These are phyloP conservation scores for Furcasterigmium sp. DNA, from an alignment of 2,329 filamentous ascomycete genomes.

Conservation along the genomic window DNA sequence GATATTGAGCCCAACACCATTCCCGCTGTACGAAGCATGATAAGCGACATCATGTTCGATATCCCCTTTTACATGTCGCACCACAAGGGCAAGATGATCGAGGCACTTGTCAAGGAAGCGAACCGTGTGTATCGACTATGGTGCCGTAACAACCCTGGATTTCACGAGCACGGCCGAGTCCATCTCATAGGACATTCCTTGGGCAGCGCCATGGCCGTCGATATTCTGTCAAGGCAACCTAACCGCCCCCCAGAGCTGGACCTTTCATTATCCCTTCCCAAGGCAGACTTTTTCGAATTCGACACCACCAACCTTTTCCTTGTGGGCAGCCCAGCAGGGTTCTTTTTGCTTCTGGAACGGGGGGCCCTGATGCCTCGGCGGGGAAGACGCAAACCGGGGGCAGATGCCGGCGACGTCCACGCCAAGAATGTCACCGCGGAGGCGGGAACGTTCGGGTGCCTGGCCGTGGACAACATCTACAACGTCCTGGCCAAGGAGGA, in stretches of 20 bases:
- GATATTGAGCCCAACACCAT: slow-evolving; percentile 91
- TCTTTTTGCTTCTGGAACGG: slow-evolving; percentile 85
- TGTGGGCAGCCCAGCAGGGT: slow-evolving; percentile 83
- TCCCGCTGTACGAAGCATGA: slow-evolving; percentile 86
- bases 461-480: slow-evolving; percentile 94
- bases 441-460: slow-evolving; percentile 75
- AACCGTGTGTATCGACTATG: slow-evolving; percentile 94
- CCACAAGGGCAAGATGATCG: slow-evolving; percentile 92
- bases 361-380: slow-evolving; percentile 67
- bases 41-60: slow-evolving; percentile 97
- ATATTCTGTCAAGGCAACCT: slow-evolving; percentile 85
- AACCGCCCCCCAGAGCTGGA: slow-evolving; percentile 56
- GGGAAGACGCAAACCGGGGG: slow-evolving; percentile 70
- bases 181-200: slow-evolving; percentile 92
- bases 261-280: slow-evolving; percentile 30
- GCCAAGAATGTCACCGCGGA: slow-evolving; percentile 66
- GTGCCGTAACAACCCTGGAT: slow-evolving; percentile 90
- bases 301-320: slow-evolving; percentile 87
- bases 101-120: slow-evolving; percentile 81
- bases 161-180: slow-evolving; percentile 73
- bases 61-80: slow-evolving; percentile 97
- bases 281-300: slow-evolving; percentile 74
- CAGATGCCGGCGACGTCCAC: slow-evolving; percentile 55
- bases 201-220: slow-evolving; percentile 89
- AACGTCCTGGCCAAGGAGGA: slow-evolving; percentile 72